Evolutionary conservation across 805 yeast genomes (phyloP).

Genomic region (Pichia paraexigua): DNA sequence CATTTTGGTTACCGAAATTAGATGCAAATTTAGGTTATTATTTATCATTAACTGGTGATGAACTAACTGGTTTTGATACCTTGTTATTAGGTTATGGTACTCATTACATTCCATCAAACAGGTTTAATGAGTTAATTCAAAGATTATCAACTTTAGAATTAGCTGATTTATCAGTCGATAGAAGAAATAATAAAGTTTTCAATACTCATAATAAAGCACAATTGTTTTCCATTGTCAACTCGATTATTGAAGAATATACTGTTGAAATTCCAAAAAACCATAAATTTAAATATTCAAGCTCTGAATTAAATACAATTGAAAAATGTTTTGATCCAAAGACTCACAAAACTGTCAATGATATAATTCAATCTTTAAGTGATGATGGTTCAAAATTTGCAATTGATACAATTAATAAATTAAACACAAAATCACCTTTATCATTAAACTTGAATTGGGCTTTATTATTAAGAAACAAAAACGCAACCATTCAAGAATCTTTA

Average conservation of each 20-base stretch:
- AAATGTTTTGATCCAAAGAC: conserved; percentile 46
- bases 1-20: conserved; percentile 77
- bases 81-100: conserved; percentile 82
- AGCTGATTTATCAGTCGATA: conserved; percentile 15
- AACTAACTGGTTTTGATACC: conserved; percentile 71
- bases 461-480: conserved; percentile 50
- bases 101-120: conserved; percentile 69
- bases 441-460: conserved; percentile 64
- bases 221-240: conserved; percentile 52
- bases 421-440: conserved; percentile 69
- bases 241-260: conserved; percentile 71
- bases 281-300: conserved; percentile 47
- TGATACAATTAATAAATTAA: conserved; percentile 46
- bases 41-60: conserved; percentile 79
- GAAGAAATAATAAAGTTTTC: conserved; percentile 14
- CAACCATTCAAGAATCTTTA: conserved; percentile 58
- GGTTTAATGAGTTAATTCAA: conserved; percentile 51
- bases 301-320: conserved; percentile 59
- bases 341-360: conserved; percentile 41
- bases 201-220: conserved; percentile 23
- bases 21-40: conserved; percentile 81
- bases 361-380: conserved; percentile 42
- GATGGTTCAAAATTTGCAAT: conserved; percentile 63
- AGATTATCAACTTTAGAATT: conserved; percentile 56
- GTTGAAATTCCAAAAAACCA: conserved; percentile 58